These are phyloP conservation scores for Histomonas meleagridis DNA, from an alignment of 208 protist genomes.

Conservation along the genomic window DNA sequence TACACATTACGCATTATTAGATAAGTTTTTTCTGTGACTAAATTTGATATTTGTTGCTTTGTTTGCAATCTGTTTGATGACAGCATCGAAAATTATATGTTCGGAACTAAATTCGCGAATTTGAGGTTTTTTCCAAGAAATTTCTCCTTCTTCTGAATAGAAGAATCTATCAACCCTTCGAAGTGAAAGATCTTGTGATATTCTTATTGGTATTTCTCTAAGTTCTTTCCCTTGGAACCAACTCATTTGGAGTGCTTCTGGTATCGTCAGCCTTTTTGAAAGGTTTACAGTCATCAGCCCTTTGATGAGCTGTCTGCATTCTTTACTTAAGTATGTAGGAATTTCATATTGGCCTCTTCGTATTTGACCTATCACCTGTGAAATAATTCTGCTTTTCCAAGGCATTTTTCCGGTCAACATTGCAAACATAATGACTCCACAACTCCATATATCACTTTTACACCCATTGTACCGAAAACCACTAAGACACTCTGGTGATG, in stretches of 20 bases:
- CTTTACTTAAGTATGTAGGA: neutral
- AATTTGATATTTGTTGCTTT: no score
- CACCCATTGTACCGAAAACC: neutral
- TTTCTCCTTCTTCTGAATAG: no score
- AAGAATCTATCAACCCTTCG: no score
- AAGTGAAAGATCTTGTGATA: no score
- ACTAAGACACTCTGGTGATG: neutral
- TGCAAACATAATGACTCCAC: neutral
- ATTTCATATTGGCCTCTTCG: neutral
- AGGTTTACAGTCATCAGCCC: neutral
- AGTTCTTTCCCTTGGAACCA: no score
- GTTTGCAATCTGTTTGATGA: no score
- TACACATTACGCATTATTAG: no score
- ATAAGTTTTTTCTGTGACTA: no score
- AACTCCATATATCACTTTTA: slow-evolving; percentile 23
- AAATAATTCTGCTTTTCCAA: neutral
- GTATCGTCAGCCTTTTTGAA: neutral
- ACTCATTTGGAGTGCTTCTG: neutral
- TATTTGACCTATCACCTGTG: neutral
- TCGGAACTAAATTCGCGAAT: no score
- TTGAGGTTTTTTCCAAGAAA: no score
- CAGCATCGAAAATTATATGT: no score
- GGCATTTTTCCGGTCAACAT: slow-evolving; percentile 21
- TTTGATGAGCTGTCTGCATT: neutral
- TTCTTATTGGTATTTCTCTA: no score